Conservation (phyloP, 352 stramenopile genomes). For the Pythium dissotocum region DNA sequence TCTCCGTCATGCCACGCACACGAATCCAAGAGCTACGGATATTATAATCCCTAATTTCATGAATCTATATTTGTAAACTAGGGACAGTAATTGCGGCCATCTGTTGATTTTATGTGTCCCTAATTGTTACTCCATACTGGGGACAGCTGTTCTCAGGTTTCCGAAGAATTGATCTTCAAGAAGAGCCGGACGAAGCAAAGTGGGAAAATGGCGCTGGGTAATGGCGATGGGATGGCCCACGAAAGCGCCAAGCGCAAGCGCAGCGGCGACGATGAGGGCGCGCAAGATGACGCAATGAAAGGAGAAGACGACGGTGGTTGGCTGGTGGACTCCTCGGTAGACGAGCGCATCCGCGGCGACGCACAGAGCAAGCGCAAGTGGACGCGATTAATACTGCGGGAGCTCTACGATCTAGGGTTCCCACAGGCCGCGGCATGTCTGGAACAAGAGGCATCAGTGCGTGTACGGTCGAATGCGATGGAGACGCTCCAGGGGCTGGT, state of each 20-base stretch:
- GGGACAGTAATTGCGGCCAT: too few relatives aligned
- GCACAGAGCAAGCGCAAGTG: conserved; percentile 48
- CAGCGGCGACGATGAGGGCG: conserved; percentile 7
- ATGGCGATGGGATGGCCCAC: neutral
- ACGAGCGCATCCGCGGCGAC: conserved; percentile 20
- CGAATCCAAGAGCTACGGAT: neutral
- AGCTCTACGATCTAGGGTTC: conserved; percentile 77
- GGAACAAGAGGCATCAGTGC: conserved; percentile 58
- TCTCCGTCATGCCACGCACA: neutral
- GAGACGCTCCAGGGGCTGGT: conserved; percentile 47
- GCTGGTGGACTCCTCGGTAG: neutral
- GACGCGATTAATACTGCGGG: conserved; percentile 67
- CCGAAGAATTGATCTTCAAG: conserved; percentile 18
- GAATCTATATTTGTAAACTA: neutral
- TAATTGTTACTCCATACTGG: neutral
- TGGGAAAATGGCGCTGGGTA: neutral
- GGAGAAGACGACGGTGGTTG: neutral
- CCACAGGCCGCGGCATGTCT: conserved; percentile 39
- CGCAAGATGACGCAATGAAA: neutral
- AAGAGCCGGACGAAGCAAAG: neutral
- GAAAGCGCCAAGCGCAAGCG: conserved; percentile 30
- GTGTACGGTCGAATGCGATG: conserved; percentile 60
- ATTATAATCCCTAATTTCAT: neutral
- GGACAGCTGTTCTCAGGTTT: neutral
- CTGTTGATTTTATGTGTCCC: neutral